Base-by-base conservation (phyloP, 192 early-diverging fungal genomes). In the Coemansia sp. region DNA sequence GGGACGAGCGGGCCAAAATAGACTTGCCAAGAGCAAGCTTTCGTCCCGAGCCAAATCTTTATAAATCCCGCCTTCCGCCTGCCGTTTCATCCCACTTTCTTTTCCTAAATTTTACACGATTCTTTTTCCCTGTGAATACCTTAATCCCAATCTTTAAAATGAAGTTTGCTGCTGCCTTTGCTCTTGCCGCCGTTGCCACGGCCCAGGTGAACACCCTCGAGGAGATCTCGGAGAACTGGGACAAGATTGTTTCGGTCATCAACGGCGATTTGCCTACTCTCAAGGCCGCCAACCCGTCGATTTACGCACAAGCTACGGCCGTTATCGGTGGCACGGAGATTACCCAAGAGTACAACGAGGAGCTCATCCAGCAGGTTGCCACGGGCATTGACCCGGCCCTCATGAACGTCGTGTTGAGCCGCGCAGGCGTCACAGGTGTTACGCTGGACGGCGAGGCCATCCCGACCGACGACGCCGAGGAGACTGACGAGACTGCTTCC, bases 361-460 rank as follows among this genome's bases (percentile, higher is more conserved):
- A 58, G 32, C 60, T 79, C 14, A 60, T 79, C 55, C 76, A 79
- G 70, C 63, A 73, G 29, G 76, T 79, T 11, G 76, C 76, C 43
- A 79, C 76, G 51, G 70, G 70, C 52, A 69, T 79, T 50, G 25
- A 67, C 47, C 70, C 76, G 43, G 76, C 59, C 51, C 63, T 79
- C 50, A 69, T 79, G 70, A 79, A 79, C 67, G 62, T 62, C 12
- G 70, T 79, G 21, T 67, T 79, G 6, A 52, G 39, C 62, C 76
- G 70, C 53, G 76, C 76, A 23, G 70, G 76, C 41, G 57, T 79
- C 60, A 66, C 70, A 8, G 69, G 63, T 47, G 67, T 79, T 35
- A 68, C 76, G 8, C 63, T 73, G 23, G 76, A 79, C 53, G 76
- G 76, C 37, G 69, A 66, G 38, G 22, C 58, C n/a, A 60, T 60